These are phyloP conservation scores for Hypoxylon sp. DNA, from an alignment of 2,329 filamentous ascomycete species.

Conservation along the genomic window DNA sequence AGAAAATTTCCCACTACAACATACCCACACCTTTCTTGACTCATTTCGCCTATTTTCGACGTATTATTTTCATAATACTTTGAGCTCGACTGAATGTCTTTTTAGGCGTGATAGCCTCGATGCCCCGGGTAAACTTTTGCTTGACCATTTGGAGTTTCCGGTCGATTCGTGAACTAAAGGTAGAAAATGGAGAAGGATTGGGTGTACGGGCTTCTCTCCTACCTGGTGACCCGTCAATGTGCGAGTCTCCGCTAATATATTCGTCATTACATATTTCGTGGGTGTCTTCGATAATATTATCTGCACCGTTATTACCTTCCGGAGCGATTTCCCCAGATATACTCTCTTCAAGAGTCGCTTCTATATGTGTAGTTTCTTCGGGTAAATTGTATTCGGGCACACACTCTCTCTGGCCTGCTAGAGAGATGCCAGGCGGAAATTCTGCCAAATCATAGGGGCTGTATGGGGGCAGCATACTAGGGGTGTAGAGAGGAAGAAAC, in stretches of 20 bases:
- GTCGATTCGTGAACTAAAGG: background rate
- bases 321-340: background rate
- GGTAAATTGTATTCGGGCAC: background rate
- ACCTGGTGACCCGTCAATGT: no score
- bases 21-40: no score
- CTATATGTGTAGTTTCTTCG: background rate
- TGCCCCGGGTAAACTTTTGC: background rate
- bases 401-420: background rate
- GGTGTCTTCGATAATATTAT: background rate
- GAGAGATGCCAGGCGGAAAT: no score
- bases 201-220: background rate
- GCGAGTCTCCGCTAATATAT: background rate
- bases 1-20: background rate
- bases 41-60: background rate
- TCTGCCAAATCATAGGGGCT: background rate
- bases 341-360: background rate
- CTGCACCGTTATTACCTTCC: background rate
- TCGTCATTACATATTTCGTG: background rate
- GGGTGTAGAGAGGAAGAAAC: constrained; percentile 21
- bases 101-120: background rate
- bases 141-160: constrained; percentile 2
- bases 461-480: constrained; percentile 6
- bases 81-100: background rate
- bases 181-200: no score
- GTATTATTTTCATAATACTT: background rate